Conservation (phyloP, 2,329 filamentous ascomycete species). For the Pseudogymnoascus pannorum region DNA sequence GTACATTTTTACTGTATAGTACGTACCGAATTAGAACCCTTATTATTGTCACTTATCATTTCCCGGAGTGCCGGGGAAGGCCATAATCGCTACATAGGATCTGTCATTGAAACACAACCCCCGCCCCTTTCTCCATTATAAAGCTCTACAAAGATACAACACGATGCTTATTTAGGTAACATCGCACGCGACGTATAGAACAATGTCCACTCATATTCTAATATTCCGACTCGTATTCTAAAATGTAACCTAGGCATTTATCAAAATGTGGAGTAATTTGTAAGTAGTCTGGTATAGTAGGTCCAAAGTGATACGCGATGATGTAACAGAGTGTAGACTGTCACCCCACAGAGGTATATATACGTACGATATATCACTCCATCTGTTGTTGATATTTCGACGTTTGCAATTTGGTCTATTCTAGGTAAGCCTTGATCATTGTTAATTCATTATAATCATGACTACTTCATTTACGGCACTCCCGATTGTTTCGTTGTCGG, state of each 20-base stretch:
- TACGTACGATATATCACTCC: background rate
- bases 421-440: background rate
- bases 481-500: slow-evolving; percentile 35
- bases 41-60: background rate
- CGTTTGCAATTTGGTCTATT: background rate
- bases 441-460: slow-evolving; percentile 23
- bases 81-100: background rate
- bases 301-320: background rate
- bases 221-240: background rate
- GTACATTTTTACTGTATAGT: background rate
- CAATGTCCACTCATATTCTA: background rate
- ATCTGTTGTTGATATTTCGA: background rate
- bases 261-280: background rate
- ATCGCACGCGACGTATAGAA: background rate
- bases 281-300: background rate
- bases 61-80: background rate
- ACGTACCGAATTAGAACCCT: background rate
- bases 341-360: background rate
- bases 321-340: background rate
- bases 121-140: background rate
- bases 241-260: background rate
- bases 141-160: background rate
- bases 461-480: slow-evolving; percentile 36
- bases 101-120: background rate
- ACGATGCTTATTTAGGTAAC: background rate